Evolutionary conservation across 192 early-diverging fungal species (phyloP).

Genomic region (Bifiguratus adelaidae): DNA sequence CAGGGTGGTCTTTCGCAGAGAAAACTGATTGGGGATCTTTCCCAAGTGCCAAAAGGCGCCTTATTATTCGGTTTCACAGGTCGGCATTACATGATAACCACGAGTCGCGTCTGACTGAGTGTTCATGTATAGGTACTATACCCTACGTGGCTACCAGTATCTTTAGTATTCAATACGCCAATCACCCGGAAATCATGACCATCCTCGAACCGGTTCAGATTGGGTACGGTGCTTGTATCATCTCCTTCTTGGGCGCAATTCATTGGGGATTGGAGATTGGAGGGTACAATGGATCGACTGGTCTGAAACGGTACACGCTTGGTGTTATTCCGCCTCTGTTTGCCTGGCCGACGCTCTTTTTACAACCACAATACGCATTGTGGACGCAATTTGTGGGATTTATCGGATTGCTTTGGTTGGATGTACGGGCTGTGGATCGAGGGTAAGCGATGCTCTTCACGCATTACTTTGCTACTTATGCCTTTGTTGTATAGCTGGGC

Average conservation of each 20-base stretch:
- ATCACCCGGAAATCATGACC: not conserved
- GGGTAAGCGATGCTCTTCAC: too few relatives aligned
- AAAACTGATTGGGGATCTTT: too few relatives aligned
- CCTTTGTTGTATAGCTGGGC: too few relatives aligned
- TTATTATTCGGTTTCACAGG: too few relatives aligned
- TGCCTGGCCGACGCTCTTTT: constrained; percentile 1
- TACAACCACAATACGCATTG: not conserved
- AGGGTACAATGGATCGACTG: constrained; percentile 9
- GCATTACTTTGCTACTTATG: too few relatives aligned
- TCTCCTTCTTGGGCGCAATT: constrained; percentile 13
- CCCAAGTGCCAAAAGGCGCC: too few relatives aligned
- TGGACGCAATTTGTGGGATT: not conserved
- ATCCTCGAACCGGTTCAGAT: constrained; percentile 10
- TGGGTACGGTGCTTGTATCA: constrained; percentile 6
- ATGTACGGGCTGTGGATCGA: constrained; percentile 1
- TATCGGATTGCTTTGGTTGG: not conserved
- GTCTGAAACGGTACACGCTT: not conserved
- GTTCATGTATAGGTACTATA: too few relatives aligned
- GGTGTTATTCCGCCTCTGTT: constrained; percentile 3
- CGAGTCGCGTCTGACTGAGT: too few relatives aligned
- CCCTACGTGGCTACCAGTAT: constrained; percentile 3
- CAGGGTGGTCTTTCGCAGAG: too few relatives aligned
- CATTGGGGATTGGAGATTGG: constrained; percentile 18
- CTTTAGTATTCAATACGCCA: not conserved
- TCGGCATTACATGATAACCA: too few relatives aligned